Evolutionary conservation across 805 yeast species (phyloP).

Genomic region (Kregervanrija pseudodelftensis): DNA sequence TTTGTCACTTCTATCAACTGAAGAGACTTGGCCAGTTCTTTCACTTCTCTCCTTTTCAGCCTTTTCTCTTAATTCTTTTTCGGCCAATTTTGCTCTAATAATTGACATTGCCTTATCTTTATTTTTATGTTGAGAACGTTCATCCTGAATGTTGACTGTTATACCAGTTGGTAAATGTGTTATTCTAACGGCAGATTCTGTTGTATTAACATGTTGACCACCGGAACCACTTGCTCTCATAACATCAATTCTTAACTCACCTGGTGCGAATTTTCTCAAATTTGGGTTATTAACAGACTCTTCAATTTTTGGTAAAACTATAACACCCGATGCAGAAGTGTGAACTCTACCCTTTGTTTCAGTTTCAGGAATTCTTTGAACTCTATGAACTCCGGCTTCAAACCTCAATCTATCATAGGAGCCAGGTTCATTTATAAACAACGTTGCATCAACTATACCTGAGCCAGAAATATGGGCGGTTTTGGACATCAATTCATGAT

Average conservation of each 20-base stretch:
- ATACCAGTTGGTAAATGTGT: slow-evolving; percentile 91
- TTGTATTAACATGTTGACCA: slow-evolving; percentile 96
- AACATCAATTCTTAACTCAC: slow-evolving; percentile 89
- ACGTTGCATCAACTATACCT: slow-evolving; percentile 71
- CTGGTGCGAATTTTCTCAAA: slow-evolving; percentile 62
- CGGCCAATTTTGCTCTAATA: slow-evolving; percentile 78
- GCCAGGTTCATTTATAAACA: slow-evolving; percentile 68
- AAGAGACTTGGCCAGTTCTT: slow-evolving; percentile 76
- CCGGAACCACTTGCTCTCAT: slow-evolving; percentile 98
- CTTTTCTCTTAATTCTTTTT: slow-evolving; percentile 58
- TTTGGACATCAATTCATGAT: slow-evolving; percentile 48
- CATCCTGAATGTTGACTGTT: slow-evolving; percentile 87
- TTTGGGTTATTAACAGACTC: slow-evolving; percentile 32
- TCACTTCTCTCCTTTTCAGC: slow-evolving; percentile 57
- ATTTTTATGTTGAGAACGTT: slow-evolving; percentile 88
- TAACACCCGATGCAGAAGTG: slow-evolving; percentile 93
- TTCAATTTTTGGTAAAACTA: slow-evolving; percentile 78
- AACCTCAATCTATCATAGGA: slow-evolving; percentile 65
- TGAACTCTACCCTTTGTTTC: slow-evolving; percentile 92
- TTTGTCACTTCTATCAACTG: slow-evolving; percentile 89
- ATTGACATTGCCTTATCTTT: slow-evolving; percentile 87
- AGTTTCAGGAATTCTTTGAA: slow-evolving; percentile 88
- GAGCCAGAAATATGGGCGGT: slow-evolving; percentile 51
- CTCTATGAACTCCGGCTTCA: slow-evolving; percentile 96
- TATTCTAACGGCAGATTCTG: slow-evolving; percentile 92